A percentile compares a stretch with the other conserved stretches of the same genome.
Evolutionary conservation across 2,329 filamentous ascomycete genomes (phyloP).

Genomic region (Capronia americana): DNA sequence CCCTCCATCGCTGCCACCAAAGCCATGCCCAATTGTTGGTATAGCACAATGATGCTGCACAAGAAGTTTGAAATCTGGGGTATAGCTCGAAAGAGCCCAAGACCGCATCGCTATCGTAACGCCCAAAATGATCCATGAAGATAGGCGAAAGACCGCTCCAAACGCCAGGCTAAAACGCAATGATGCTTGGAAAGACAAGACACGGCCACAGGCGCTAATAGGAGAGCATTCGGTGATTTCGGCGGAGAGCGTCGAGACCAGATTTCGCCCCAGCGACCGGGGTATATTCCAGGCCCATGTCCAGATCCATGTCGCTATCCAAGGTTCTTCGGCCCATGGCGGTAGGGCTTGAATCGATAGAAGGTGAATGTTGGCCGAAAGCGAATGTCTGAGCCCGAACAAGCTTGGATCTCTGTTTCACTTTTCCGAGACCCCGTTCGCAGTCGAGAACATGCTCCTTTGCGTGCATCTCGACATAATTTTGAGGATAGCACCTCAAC

Average conservation of each 20-base stretch:
- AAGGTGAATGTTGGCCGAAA: conserved; percentile 75
- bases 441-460: conserved; percentile 91
- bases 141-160: conserved; percentile 27
- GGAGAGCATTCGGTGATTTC: conserved; percentile 38
- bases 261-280: conserved; percentile 34
- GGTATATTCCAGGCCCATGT: conserved; percentile 38
- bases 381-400: conserved; percentile 91
- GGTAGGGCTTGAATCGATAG: conserved; percentile 69
- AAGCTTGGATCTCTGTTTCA: conserved; percentile 86
- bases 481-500: conserved; percentile 85
- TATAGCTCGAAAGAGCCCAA: conserved; percentile 15
- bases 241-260: conserved; percentile 33
- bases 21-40: conserved; percentile 24
- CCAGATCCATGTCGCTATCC: conserved; percentile 39
- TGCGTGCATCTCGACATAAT: conserved; percentile 95
- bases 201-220: conserved; percentile 31
- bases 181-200: conserved; percentile 22
- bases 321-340: conserved; percentile 49
- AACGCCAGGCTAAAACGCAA: conserved; percentile 39
- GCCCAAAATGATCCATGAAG: conserved; percentile 15
- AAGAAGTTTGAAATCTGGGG: conserved; percentile 18
- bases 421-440: conserved; percentile 90
- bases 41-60: conserved; percentile 25
- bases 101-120: conserved; percentile 18
- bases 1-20: conserved; percentile 13